These are phyloP conservation scores for Xylaria castorea DNA, from an alignment of 495 filamentous ascomycete genomes.

Conservation along the genomic window DNA sequence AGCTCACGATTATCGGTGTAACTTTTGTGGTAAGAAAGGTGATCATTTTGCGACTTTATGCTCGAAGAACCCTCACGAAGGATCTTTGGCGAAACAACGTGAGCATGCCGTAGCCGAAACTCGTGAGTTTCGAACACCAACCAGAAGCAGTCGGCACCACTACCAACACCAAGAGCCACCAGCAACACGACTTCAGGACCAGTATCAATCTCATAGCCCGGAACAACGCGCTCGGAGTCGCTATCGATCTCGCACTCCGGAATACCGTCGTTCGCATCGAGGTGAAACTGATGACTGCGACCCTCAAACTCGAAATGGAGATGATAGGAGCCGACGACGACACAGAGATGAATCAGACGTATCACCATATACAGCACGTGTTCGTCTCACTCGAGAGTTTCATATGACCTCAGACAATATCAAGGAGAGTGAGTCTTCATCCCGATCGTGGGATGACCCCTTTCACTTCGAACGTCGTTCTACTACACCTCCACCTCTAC, in stretches of 20 bases:
- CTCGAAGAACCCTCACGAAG: conserved; percentile 37
- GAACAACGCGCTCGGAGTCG: neutral
- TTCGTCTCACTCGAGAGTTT: conserved; percentile 5
- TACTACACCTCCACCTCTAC: neutral
- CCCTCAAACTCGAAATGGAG: neutral
- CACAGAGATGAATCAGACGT: neutral
- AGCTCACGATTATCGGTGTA: conserved; percentile 41
- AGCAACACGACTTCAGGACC: neutral
- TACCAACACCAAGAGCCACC: conserved; percentile 14
- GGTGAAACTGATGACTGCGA: neutral
- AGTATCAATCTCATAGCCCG: conserved; percentile 5
- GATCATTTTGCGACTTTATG: conserved; percentile 46
- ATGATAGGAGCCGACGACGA: neutral
- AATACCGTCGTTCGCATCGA: neutral
- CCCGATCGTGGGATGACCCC: conserved; percentile 19
- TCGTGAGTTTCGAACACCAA: conserved; percentile 4
- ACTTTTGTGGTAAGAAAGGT: conserved; percentile 39
- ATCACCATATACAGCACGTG: conserved; percentile 18
- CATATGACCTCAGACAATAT: neutral
- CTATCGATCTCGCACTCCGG: conserved; percentile 22
- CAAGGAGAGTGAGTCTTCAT: neutral
- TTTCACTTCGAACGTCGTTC: neutral
- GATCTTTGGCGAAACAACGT: conserved; percentile 42
- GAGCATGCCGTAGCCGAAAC: neutral
- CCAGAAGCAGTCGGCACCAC: neutral